Evolutionary conservation across 345 rosid species (phyloP).

Genomic region (Lumnitzera racemosa): DNA sequence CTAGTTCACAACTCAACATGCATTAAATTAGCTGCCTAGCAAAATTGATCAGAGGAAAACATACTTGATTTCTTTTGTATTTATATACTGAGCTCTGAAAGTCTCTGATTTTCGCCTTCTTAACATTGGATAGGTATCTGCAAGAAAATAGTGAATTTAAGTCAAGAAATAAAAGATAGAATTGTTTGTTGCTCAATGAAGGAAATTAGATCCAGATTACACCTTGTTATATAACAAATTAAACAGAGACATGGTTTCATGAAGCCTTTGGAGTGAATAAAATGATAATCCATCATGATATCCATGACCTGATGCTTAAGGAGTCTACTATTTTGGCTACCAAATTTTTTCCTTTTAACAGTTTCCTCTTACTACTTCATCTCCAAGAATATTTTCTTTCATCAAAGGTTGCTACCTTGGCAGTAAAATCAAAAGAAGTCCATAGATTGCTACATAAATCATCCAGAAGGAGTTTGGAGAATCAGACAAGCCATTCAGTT

Average conservation of each 20-base stretch:
- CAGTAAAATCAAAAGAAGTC: too few relatives aligned
- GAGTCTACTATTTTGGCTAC: neutral
- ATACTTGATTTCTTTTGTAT: constrained; percentile 71
- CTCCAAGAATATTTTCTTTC: too few relatives aligned
- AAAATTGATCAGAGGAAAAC: neutral
- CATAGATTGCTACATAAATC: too few relatives aligned
- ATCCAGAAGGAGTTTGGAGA: too few relatives aligned
- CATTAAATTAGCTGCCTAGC: neutral
- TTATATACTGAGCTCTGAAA: constrained; percentile 71
- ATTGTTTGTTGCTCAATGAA: neutral
- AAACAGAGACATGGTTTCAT: too few relatives aligned
- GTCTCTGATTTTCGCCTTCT: constrained; percentile 84
- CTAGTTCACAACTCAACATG: neutral
- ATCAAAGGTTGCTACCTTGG: too few relatives aligned
- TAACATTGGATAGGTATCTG: constrained; percentile 43
- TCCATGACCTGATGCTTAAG: neutral
- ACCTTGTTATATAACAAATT: too few relatives aligned
- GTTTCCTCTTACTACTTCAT: too few relatives aligned
- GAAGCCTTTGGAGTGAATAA: neutral
- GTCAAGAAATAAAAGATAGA: constrained; percentile 1
- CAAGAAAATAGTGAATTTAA: constrained; percentile 3
- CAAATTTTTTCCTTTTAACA: too few relatives aligned
- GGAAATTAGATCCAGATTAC: neutral
- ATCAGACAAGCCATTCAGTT: too few relatives aligned
- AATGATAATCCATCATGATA: neutral